A percentile compares a stretch with the other conserved stretches of the same genome.
Conservation (phyloP, 768 basidiomycete species). For the Hericium coralloides region DNA sequence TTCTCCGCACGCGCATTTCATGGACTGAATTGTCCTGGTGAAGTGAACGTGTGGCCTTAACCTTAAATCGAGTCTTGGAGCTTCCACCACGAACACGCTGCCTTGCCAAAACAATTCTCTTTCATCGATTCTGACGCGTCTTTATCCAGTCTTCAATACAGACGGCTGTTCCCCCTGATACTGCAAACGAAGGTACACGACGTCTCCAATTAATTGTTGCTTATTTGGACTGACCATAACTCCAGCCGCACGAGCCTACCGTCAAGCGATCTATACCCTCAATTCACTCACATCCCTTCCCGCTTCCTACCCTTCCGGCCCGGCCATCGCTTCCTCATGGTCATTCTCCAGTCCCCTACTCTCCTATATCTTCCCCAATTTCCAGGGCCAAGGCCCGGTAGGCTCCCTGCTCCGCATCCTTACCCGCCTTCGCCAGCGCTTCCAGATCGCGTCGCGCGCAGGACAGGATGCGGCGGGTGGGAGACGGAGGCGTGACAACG, state of each 20-base stretch:
- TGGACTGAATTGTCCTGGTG: neutral
- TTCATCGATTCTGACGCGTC: neutral
- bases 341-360: constrained; percentile 38
- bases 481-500: constrained; percentile 50
- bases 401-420: constrained; percentile 61
- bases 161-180: neutral
- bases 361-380: constrained; percentile 57
- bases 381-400: constrained; percentile 71
- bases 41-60: constrained; percentile 3
- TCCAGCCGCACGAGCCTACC: constrained; percentile 65
- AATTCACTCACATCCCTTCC: constrained; percentile 54
- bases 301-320: constrained; percentile 46
- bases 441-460: constrained; percentile 30
- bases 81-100: no score
- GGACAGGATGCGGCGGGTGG: constrained; percentile 27
- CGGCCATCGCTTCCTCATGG: constrained; percentile 30
- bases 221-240: neutral
- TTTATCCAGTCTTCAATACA: neutral
- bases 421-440: constrained; percentile 48
- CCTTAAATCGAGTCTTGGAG: neutral
- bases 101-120: neutral
- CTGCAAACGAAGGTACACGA: constrained; percentile 10
- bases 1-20: neutral
- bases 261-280: constrained; percentile 62
- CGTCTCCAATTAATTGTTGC: no score